A percentile compares a stretch with the other conserved stretches of the same genome.
phyloP scores from a whole-genome alignment of 306 rosid genomes.

The Ziziphus jujuba region DNA sequence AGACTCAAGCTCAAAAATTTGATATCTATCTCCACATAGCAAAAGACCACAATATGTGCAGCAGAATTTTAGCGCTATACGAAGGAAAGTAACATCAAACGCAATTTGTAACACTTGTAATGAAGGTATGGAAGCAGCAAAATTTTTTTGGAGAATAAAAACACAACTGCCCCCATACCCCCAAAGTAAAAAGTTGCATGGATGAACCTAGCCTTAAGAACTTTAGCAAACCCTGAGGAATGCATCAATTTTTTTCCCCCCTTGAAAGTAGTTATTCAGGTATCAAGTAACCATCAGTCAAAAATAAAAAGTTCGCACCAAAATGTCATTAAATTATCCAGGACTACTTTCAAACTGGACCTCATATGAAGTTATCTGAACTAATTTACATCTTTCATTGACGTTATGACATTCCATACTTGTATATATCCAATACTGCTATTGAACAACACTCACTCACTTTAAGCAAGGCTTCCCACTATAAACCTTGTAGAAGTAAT shows the following conservation, averaged over 20 bases:
- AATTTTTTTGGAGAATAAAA: neutral
- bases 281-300: too few relatives aligned
- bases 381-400: too few relatives aligned
- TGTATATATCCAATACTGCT: too few relatives aligned
- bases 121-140: neutral
- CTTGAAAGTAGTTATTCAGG: too few relatives aligned
- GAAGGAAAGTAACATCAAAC: neutral
- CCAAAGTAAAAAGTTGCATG: neutral
- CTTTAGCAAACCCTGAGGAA: neutral
- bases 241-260: too few relatives aligned
- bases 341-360: neutral
- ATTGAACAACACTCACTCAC: too few relatives aligned
- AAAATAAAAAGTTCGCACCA: too few relatives aligned
- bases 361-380: neutral
- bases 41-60: neutral
- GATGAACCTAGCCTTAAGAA: neutral
- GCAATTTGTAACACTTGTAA: neutral
- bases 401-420: too few relatives aligned
- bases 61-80: neutral
- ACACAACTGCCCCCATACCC: neutral
- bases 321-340: too few relatives aligned
- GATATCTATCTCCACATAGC: neutral
- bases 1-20: too few relatives aligned
- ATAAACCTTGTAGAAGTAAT: neutral
- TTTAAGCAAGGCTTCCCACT: too few relatives aligned